Base-by-base conservation (phyloP, 768 basidiomycete genomes). In the Podaxis pistillaris region DNA sequence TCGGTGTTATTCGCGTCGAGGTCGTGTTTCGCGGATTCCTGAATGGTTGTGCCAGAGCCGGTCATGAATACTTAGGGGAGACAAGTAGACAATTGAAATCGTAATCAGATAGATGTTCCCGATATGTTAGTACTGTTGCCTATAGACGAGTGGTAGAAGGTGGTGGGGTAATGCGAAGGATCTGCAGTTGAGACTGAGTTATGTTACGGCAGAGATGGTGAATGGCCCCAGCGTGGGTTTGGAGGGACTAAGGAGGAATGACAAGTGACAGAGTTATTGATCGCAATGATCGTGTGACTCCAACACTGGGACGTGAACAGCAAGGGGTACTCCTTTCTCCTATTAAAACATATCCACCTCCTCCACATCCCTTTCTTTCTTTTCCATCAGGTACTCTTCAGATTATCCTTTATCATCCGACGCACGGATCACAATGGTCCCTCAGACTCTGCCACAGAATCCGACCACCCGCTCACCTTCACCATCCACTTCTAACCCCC, bases 21-120 rank as follows among this genome's bases (percentile, higher is more conserved):
- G 51, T 1, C 58, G 57, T 54, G 41, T 63, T 40, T 60, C 62
- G 38, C 52, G 58, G 28, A 55, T 63, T 41, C 58, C 50, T 11
- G 40, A 47, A 22, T 54, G 55, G 57, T 59, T 65, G 51, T 47
- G 60, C 3, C 33, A n/a, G 38, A 33, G 40, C 13, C 8, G 7
- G 9, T 33, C 47, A 13, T 26, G 26, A 26, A 22, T 33, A 7
- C 33, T 33, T 3, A n/a, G 15, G 41, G 4, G 37, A 33, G 37
- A 36, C 28, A 46, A 89, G 62, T 75, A 77, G 17, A 53, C 17
- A 4, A n/a, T 28, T 30, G 26, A 53, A 22, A 40, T n/a, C 13
- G 22, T 46, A 26, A 30, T 24, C 36, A 26, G 57, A n/a, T 11
- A 26, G 17, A 11, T 7, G 55, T 56, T 41, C 15, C 9, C 9